Evolutionary conservation across 768 basidiomycete genomes (phyloP), one percentile per base, ranked within the genome.

Genomic region (Crucibulum laeve): DNA sequence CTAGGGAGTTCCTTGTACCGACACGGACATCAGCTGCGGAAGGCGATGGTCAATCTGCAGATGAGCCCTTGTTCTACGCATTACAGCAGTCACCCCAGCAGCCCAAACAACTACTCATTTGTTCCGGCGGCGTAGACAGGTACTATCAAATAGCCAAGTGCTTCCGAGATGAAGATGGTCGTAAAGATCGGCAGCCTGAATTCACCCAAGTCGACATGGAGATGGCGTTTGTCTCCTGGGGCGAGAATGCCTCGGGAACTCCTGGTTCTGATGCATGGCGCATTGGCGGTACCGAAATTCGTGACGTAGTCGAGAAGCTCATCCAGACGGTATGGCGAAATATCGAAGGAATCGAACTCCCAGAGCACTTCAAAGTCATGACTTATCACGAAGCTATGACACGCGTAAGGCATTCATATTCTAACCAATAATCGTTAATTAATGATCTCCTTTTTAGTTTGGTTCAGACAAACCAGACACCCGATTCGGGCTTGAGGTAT

Each of bases 131-230:
- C 3, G 74, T 94, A n/a, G 87, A 91, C 57, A 81, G 76, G 51
- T 97, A 97, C 64, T 97, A 81, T 65, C 94, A 97, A 61, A 73
- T 97, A 42, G 94, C 94, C 11, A 81, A 81, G 51, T 97, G 94
- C 65, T 97, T 97, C 73, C 80, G 94, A 35, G 94, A 97, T 62
- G 94, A 97, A 63, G 91, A 91, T 56, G 92, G 93, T 3, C 77
- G 94, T 44, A 93, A 88, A 63, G 94, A 97, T 60, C 77, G 94
- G 34, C 94, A 97, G 58, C 93, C 94, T 0, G 94, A 97, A 62
- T 97, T 97, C 64, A 97, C 94, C 17, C 94, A 97, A 67, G 73
- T 97, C 48, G 94, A 97, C 79, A 64, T 97, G 49, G 94, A 97
- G 67, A 94, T 96, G 88, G 91, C 87, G 2, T 97, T 87, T 64